Evolutionary conservation across 2,329 filamentous ascomycete genomes (phyloP).

Genomic region (Endoconidiophora laricicola): DNA sequence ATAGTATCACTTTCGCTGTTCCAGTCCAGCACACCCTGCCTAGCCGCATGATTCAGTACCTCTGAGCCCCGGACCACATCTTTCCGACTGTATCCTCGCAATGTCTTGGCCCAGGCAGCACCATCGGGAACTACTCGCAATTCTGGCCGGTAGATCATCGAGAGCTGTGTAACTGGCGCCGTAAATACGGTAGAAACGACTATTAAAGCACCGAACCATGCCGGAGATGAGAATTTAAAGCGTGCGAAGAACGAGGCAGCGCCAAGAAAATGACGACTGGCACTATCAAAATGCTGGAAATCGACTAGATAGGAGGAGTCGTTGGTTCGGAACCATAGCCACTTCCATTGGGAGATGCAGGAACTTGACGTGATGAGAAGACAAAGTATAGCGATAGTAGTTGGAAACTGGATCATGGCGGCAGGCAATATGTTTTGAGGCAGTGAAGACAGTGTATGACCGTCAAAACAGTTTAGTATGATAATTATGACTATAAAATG

Average conservation of each 20-base stretch:
- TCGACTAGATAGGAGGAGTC: constrained; percentile 16
- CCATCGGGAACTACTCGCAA: background rate
- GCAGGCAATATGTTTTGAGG: constrained; percentile 17
- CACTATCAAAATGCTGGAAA: constrained; percentile 18
- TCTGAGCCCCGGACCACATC: background rate
- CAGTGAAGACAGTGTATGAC: constrained; percentile 14
- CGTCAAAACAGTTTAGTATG: constrained; percentile 13
- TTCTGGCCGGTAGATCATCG: constrained; percentile 5
- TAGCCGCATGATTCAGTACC: background rate
- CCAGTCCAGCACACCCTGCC: background rate
- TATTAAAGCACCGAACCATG: constrained; percentile 16
- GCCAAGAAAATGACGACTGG: constrained; percentile 16
- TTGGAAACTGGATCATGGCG: constrained; percentile 18
- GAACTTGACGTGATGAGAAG: constrained; percentile 17
- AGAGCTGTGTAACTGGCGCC: constrained; percentile 11
- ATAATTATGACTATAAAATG: constrained; percentile 5
- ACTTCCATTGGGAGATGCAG: constrained; percentile 20
- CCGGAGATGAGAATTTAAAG: constrained; percentile 15
- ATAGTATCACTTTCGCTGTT: background rate
- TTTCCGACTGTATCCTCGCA: background rate
- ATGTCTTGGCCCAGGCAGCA: background rate
- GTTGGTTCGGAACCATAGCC: constrained; percentile 19
- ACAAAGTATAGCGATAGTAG: constrained; percentile 16
- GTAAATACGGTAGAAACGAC: constrained; percentile 15
- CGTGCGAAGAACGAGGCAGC: constrained; percentile 15